Evolutionary conservation across 306 rosid genomes (phyloP), one percentile per base, ranked within the genome.

Genomic region (cucumber (Cucumis sativus)): DNA sequence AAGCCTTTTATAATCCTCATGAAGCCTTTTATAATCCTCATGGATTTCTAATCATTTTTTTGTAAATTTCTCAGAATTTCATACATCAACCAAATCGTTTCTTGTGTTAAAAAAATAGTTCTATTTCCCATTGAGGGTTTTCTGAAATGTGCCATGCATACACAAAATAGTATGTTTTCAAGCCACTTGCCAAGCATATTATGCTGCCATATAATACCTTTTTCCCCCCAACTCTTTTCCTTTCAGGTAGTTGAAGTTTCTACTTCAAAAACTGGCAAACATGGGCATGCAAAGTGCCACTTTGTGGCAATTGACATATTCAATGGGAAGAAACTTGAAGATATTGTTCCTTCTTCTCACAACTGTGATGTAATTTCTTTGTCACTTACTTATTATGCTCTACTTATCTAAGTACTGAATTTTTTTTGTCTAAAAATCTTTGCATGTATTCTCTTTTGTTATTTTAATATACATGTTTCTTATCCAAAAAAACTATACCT

Each of bases 221-320:
- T 70, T 70, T 33, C 17, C 35, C 10, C 64, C 7, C 15, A 12
- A 55, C 8, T 18, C 64, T 17, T 30, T 54, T 15, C 47, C 28
- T 12, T 64, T 59, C 82, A 87, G 88, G 87, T 87, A 69, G 90
- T 87, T 30, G 87, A 87, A 81, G 96, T 91, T 80, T 91, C 96
- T 58, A 91, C 93, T 10, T 91, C 93, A 49, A 88, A 88, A 77
- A 87, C 92, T 6, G 92, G 92, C 25, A 90, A 88, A 88, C 96
- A 87, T 43, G 96, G 91, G 75, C 92, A 87, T 74, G 93, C 96
- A 7, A 91, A 88, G 80, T 88, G 96, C 52, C 96, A 91, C 86
- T 91, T 91, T 84, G 91, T 91, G 73, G 96, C 64, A 14, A 88
- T 86, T 77, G 93, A 91, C 80, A 87, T 87, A 37, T 88, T 91